Evolutionary conservation across 1,139 yeast genomes (phyloP), one percentile per base, ranked within the genome.

Genomic region (Pichia sp.): DNA sequence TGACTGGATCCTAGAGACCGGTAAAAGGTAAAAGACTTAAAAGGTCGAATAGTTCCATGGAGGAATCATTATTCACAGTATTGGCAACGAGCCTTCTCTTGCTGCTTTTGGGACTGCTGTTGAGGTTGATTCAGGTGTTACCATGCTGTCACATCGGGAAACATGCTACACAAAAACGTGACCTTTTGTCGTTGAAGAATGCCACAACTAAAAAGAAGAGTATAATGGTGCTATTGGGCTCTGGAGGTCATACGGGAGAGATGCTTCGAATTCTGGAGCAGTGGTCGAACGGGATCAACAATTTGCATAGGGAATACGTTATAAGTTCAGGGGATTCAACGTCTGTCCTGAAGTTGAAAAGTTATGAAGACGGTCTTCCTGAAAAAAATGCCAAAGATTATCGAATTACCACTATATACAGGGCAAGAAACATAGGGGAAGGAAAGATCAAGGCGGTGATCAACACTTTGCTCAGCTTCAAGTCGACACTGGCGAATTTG

Each of bases 201-300:
- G 36, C 13, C 19, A 40, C 30, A 15, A 19, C 13, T 16, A 43
- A 32, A 31, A 26, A 40, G 16, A 49, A 36, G 19, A n/a, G 51
- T 16, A 13, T 82, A 16, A 75, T 85, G 79, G 72, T 86, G 0
- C 74, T 87, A 13, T 68, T 87, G 5, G 96, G 95, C 0, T 87
- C 95, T 1, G 99, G 90, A 0, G 99, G 98, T 1, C 99, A 93
- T 66, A 92, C 98, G 0, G 98, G 97, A 1, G 98, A 93, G 68
- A 89, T 93, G 96, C 68, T 90, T 32, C 74, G 93, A 43, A 73
- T 93, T 32, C 67, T 89, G 15, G 70, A 76, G 47, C 72, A 74
- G 43, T 71, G 65, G 53, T 60, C 47, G 42, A 65, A 53, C 10
- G 48, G 77, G 29, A 40, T 62, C 0, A 45, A 26, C 1, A 54